These are phyloP conservation scores for Breynia disticha DNA, from an alignment of 441 rosid species.

Conservation along the genomic window DNA sequence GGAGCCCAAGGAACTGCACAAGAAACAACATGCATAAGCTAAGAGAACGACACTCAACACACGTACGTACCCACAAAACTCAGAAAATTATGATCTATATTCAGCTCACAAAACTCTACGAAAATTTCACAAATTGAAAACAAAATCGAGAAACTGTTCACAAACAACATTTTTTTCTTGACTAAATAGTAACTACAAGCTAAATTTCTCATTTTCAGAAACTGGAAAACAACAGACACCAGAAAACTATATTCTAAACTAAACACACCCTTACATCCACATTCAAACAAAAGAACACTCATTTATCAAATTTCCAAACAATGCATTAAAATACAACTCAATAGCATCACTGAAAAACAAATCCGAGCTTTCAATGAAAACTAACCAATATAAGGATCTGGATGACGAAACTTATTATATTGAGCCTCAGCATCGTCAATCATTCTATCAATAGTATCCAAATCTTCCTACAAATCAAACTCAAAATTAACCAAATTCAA, in stretches of 20 bases:
- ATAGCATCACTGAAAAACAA: not conserved
- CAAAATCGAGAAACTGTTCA: no score
- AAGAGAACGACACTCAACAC: not conserved
- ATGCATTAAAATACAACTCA: no score
- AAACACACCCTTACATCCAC: no score
- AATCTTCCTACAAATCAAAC: slow-evolving; percentile 46
- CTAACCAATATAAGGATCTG: slow-evolving; percentile 93
- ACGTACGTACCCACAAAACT: not conserved
- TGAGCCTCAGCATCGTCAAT: slow-evolving; percentile 66
- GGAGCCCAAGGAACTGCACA: slow-evolving; percentile 98
- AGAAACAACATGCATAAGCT: slow-evolving; percentile 11
- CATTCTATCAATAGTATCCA: slow-evolving; percentile 68
- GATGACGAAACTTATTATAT: slow-evolving; percentile 81
- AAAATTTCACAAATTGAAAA: no score
- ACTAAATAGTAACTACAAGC: no score
- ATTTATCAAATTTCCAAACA: no score
- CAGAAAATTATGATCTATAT: not conserved
- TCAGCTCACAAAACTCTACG: no score
- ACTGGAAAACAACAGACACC: no score
- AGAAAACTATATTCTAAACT: no score
- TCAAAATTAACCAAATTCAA: not conserved
- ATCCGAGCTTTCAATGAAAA: not conserved
- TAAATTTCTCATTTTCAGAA: no score
- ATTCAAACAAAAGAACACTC: no score
- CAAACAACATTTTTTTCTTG: no score